Conservation (phyloP, 2,329 filamentous ascomycete species). For the Westerdykella ornata region DNA sequence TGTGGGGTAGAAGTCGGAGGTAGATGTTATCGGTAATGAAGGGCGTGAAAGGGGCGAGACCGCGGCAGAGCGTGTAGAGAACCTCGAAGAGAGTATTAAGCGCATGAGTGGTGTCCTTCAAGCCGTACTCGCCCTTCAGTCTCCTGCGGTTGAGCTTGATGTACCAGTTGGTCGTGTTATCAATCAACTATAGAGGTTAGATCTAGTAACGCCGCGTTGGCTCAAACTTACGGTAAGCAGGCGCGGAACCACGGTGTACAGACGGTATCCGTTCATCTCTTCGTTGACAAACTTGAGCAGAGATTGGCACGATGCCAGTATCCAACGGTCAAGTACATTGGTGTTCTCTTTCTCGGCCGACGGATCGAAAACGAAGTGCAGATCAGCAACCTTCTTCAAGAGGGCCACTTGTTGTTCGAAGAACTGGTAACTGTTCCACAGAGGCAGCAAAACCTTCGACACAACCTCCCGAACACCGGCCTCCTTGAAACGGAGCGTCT, state of each 20-base stretch:
- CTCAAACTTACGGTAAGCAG: constrained; percentile 50
- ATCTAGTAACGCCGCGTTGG: background rate
- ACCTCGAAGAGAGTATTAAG: constrained; percentile 93
- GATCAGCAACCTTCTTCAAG: constrained; percentile 74
- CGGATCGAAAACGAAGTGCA: constrained; percentile 74
- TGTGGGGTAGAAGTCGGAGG: constrained; percentile 70
- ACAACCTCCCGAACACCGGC: constrained; percentile 90
- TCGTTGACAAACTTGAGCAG: constrained; percentile 84
- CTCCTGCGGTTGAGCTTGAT: constrained; percentile 90
- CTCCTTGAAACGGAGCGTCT: constrained; percentile 88
- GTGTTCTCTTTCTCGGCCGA: constrained; percentile 66
- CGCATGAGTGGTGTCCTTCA: constrained; percentile 81
- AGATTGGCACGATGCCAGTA: constrained; percentile 85
- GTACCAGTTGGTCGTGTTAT: constrained; percentile 98
- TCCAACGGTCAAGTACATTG: constrained; percentile 96
- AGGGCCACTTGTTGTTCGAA: constrained; percentile 83
- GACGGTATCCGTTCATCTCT: constrained; percentile 70
- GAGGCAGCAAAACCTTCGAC: constrained; percentile 77
- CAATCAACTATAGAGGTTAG: constrained; percentile 55
- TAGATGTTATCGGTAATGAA: constrained; percentile 97
- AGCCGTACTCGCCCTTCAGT: constrained; percentile 80
- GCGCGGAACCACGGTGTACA: constrained; percentile 84
- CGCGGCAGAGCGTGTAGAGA: constrained; percentile 78
- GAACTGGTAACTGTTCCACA: constrained; percentile 98
- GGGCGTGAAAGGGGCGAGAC: constrained; percentile 87